These are phyloP conservation scores for Trametes maxima DNA, from an alignment of 768 basidiomycete genomes.

Conservation along the genomic window DNA sequence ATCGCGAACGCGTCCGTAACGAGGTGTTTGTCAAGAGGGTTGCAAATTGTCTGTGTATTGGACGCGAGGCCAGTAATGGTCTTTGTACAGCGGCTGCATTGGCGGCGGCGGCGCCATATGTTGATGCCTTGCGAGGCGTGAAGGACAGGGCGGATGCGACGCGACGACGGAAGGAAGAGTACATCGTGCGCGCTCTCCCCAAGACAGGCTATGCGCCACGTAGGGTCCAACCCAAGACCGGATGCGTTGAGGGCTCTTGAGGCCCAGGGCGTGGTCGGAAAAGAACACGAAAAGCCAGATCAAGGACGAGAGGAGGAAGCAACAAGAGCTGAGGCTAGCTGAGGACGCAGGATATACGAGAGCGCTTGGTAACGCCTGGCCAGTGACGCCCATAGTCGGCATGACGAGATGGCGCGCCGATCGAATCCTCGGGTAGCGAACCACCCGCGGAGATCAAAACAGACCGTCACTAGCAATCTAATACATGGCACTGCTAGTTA, in stretches of 20 bases:
- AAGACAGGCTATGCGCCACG: neutral
- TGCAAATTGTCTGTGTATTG: constrained; percentile 58
- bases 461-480: too few species aligned
- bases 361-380: neutral
- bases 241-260: neutral
- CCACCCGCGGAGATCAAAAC: neutral
- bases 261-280: neutral
- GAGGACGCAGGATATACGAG: neutral
- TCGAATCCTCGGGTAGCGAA: constrained; percentile 3
- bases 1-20: constrained; percentile 49
- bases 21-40: constrained; percentile 56
- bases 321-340: too few species aligned
- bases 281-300: neutral
- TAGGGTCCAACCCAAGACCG: too few species aligned
- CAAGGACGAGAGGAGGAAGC: neutral
- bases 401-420: constrained; percentile 15
- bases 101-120: constrained; percentile 14
- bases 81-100: constrained; percentile 38
- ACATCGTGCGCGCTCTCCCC: constrained; percentile 38
- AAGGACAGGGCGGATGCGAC: constrained; percentile 34
- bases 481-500: too few species aligned
- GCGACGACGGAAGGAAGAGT: constrained; percentile 46
- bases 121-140: constrained; percentile 18
- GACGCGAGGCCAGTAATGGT: constrained; percentile 38
- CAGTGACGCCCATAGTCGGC: constrained; percentile 9